Percentiles rank a stretch among this genome's conserved stretches.
phyloP scores from a whole-genome alignment of 306 rosid genomes.

The Vigna hirtella region DNA sequence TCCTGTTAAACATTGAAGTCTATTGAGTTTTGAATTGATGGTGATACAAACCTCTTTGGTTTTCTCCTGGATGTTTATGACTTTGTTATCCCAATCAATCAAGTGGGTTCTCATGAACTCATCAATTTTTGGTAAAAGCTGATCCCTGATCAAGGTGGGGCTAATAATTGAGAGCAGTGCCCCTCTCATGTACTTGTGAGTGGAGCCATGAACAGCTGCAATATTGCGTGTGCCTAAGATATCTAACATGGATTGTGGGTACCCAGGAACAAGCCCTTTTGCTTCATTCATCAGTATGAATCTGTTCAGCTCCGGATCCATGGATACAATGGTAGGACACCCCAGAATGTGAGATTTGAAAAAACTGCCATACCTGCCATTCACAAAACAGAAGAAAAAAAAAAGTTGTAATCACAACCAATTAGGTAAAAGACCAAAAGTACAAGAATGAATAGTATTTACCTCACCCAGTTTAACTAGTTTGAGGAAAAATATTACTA shows the following conservation, averaged over 20 bases:
- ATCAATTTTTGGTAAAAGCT: slow-evolving; percentile 83
- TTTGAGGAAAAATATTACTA: slow-evolving; percentile 32
- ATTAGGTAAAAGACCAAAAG: slow-evolving; percentile 42
- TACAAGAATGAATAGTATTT: slow-evolving; percentile 41
- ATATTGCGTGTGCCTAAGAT: slow-evolving; percentile 90
- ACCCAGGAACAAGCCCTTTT: slow-evolving; percentile 96
- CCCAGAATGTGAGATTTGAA: slow-evolving; percentile 98
- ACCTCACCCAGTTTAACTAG: slow-evolving; percentile 42
- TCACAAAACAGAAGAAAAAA: slow-evolving; percentile 28
- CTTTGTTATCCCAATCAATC: slow-evolving; percentile 66
- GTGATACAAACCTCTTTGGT: slow-evolving; percentile 75
- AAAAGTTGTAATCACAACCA: slow-evolving; percentile 26
- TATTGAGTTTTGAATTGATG: slow-evolving; percentile 4
- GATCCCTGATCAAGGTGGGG: slow-evolving; percentile 74
- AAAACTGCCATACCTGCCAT: slow-evolving; percentile 86
- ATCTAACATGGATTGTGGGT: slow-evolving; percentile 97
- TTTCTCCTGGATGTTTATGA: slow-evolving; percentile 88
- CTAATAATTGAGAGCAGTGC: slow-evolving; percentile 84
- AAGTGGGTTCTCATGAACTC: slow-evolving; percentile 82
- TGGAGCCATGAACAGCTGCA: slow-evolving; percentile 98
- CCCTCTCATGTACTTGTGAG: slow-evolving; percentile 95
- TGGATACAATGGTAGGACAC: slow-evolving; percentile 95
- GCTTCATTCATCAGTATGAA: slow-evolving; percentile 92
- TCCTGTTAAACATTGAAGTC: background rate
- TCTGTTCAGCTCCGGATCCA: slow-evolving; percentile 94